Base-by-base conservation (phyloP, 2,329 filamentous ascomycete genomes). In the Cladosporium oxysporum region DNA sequence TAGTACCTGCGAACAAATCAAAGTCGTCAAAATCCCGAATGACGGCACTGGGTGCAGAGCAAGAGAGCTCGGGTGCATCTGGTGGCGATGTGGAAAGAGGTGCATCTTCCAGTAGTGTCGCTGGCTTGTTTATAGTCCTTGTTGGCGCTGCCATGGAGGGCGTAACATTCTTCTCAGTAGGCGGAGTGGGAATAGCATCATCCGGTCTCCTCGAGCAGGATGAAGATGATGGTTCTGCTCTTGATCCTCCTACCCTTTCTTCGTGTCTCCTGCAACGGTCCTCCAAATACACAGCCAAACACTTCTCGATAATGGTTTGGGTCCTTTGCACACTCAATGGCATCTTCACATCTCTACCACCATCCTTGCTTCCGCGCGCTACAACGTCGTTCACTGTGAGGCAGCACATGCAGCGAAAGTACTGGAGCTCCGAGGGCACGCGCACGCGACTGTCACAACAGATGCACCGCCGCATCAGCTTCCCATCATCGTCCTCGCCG, bases 371-470 rank as follows among this genome's bases (percentile, higher is more conserved):
- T 64, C 65, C 73, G 68, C 64, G 65, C 29, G 76, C 69, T 65
- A 73, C 72, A 62, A 96, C 78, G 75, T 96, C 92, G 75, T 96
- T 96, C 75, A 97, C 88, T 21, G 91, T 95, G 72, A 91, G 81
- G 77, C 93, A 97, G 64, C 91, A 90, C 50, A 91, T 90, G 77
- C 93, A 97, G 71, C 92, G 86, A 77, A 95, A 96, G 44, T 86
- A 41, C 85, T 85, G 68, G 93, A 79, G 62, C 89, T 86, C 68
- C 84, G 86, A 1, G 92, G 92, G 92, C 89, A 92, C 96, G 65
- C 90, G 85, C 69, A 96, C 89, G 65, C 88, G 86, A 64, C 90
- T 90, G 72, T 90, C 91, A 77, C 93, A 97, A 37, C 92, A 93
- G 86, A 94, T 93, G 76, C 93, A 97, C 71, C 87, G 88, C 26